phyloP scores from a whole-genome alignment of 2,329 filamentous ascomycete genomes.

The Pseudopyrenochaeta lycopersici region DNA sequence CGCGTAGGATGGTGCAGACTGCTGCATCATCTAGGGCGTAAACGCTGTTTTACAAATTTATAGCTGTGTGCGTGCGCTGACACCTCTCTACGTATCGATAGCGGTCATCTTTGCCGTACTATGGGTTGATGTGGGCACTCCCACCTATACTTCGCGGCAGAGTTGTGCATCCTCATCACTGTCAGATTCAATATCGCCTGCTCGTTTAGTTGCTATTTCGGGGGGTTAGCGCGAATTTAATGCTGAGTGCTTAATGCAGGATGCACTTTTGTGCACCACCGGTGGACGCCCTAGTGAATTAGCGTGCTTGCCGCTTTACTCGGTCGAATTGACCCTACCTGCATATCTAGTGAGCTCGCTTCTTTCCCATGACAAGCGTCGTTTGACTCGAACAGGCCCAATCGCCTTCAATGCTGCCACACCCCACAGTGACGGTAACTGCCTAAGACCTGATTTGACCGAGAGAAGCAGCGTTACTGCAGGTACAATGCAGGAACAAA shows the following conservation, averaged over 20 bases:
- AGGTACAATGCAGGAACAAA: conserved; percentile 46
- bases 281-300: conserved; percentile 27
- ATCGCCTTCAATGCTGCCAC: conserved; percentile 27
- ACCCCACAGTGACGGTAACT: conserved; percentile 42
- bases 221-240: conserved; percentile 39
- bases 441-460: conserved; percentile 26
- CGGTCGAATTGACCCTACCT: conserved; percentile 20
- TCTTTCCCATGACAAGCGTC: conserved; percentile 39
- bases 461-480: conserved; percentile 44
- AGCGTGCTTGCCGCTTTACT: conserved; percentile 41
- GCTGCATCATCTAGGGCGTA: conserved; percentile 22
- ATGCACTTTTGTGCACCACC: conserved; percentile 38
- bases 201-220: conserved; percentile 43
- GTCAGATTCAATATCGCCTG: conserved; percentile 44
- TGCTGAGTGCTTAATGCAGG: conserved; percentile 35
- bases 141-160: conserved; percentile 15
- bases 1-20: conserved; percentile 14
- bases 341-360: conserved; percentile 33
- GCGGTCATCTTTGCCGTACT: conserved; percentile 3
- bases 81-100: conserved; percentile 29
- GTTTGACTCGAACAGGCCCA: conserved; percentile 34
- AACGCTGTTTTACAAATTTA: conserved; percentile 22
- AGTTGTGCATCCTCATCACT: conserved; percentile 44
- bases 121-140: conserved; percentile 13
- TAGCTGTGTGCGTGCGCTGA: conserved; percentile 12